Conservation (phyloP, 2,329 filamentous ascomycete genomes). For the Neonectria sp. region DNA sequence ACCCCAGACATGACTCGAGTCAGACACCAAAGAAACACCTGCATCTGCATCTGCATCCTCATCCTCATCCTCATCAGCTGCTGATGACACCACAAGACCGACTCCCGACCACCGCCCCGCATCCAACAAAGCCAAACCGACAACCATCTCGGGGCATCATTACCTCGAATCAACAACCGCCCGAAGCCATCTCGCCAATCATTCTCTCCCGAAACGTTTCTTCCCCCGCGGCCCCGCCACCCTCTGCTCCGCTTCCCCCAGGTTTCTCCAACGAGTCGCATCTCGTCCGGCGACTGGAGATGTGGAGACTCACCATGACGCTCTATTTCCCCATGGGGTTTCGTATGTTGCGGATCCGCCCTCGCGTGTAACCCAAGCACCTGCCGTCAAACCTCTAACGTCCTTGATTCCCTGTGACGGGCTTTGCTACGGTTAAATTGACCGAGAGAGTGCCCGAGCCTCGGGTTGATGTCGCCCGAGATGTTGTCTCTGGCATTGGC, state of each 20-base stretch:
- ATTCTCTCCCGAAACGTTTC: constrained; percentile 5
- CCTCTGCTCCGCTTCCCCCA: constrained; percentile 33
- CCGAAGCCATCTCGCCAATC: constrained; percentile 25
- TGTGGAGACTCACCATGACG: constrained; percentile 14
- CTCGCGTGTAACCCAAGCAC: constrained; percentile 3
- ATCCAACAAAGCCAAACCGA: neutral
- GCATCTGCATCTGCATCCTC: neutral
- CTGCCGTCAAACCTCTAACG: neutral
- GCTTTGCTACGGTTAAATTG: constrained; percentile 19
- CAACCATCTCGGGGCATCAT: constrained; percentile 41
- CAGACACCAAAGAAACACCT: neutral
- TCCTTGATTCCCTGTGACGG: neutral
- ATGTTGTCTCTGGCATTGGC: neutral
- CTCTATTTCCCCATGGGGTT: constrained; percentile 40
- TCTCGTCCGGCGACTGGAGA: neutral
- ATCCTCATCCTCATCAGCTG: neutral
- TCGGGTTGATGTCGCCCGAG: constrained; percentile 36
- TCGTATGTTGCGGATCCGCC: constrained; percentile 27
- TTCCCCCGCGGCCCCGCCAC: constrained; percentile 26
- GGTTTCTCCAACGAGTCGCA: constrained; percentile 40
- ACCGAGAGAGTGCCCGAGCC: constrained; percentile 34
- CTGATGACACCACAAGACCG: constrained; percentile 12
- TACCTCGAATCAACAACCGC: constrained; percentile 31
- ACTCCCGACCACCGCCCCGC: neutral
- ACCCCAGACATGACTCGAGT: neutral